These are phyloP conservation scores for Vinca major DNA, from an alignment of 305 asterid genomes.

Conservation along the genomic window DNA sequence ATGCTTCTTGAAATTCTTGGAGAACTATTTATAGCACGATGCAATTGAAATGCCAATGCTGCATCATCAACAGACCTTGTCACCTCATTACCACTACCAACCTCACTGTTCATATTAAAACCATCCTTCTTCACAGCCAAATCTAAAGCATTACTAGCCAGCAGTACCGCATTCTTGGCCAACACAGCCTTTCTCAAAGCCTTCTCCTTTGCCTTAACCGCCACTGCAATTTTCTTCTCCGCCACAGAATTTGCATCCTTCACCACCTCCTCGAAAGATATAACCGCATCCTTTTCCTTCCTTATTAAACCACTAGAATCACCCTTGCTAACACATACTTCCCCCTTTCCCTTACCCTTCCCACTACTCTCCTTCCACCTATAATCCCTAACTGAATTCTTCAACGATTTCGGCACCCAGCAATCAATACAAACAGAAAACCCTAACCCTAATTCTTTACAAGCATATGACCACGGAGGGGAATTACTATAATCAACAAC, in stretches of 20 bases:
- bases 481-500: constrained; percentile 37
- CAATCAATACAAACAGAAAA: constrained; percentile 63
- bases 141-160: constrained; percentile 21
- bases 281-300: constrained; percentile 7
- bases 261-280: constrained; percentile 21
- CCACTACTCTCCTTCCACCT: constrained; percentile 24
- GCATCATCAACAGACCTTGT: constrained; percentile 34
- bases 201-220: constrained; percentile 28
- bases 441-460: constrained; percentile 26
- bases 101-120: constrained; percentile 22
- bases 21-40: constrained; percentile 50
- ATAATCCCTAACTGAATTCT: constrained; percentile 31
- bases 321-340: constrained; percentile 15
- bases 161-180: constrained; percentile 22
- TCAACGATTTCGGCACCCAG: constrained; percentile 76
- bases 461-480: constrained; percentile 57
- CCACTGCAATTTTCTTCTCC: constrained; percentile 31
- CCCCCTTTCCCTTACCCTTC: constrained; percentile 20
- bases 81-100: constrained; percentile 19
- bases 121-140: constrained; percentile 24
- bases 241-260: constrained; percentile 25
- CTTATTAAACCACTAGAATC: constrained; percentile 12
- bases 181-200: constrained; percentile 27
- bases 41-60: constrained; percentile 48
- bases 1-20: constrained; percentile 33